phyloP scores from a whole-genome alignment of 1,284 basidiomycete species.

The Naganishia cerealis region DNA sequence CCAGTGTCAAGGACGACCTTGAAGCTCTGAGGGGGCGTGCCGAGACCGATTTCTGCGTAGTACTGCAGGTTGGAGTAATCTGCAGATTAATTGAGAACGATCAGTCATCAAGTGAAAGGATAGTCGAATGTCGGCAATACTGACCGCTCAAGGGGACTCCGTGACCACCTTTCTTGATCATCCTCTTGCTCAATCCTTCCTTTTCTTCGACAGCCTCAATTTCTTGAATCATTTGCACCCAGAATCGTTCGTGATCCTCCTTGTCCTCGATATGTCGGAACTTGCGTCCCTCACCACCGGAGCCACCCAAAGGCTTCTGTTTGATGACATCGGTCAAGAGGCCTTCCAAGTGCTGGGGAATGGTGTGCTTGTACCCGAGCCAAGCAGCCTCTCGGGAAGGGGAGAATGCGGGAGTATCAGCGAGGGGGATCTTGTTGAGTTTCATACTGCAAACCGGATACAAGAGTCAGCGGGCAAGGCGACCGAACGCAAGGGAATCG shows the following conservation, averaged over 20 bases:
- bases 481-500: neutral
- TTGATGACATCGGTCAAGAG: slow-evolving; percentile 47
- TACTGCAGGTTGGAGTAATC: slow-evolving; percentile 99
- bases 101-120: slow-evolving; percentile 29
- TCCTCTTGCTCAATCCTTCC: slow-evolving; percentile 25
- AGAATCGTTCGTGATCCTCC: slow-evolving; percentile 68
- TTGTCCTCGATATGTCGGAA: slow-evolving; percentile 41
- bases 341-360: slow-evolving; percentile 51
- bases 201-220: slow-evolving; percentile 58
- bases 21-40: slow-evolving; percentile 58
- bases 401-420: slow-evolving; percentile 53
- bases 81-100: slow-evolving; percentile 39
- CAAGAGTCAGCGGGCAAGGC: neutral
- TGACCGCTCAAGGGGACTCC: slow-evolving; percentile 83
- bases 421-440: slow-evolving; percentile 72
- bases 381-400: slow-evolving; percentile 74
- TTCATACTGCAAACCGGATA: slow-evolving; percentile 71
- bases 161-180: slow-evolving; percentile 63
- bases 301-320: slow-evolving; percentile 26
- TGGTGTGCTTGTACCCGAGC: slow-evolving; percentile 84
- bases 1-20: slow-evolving; percentile 63
- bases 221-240: slow-evolving; percentile 65
- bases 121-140: slow-evolving; percentile 47
- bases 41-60: slow-evolving; percentile 83
- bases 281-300: slow-evolving; percentile 18